These are phyloP conservation scores for Gastroboletus turbinatus DNA, from an alignment of 1,284 basidiomycete species.

Conservation along the genomic window DNA sequence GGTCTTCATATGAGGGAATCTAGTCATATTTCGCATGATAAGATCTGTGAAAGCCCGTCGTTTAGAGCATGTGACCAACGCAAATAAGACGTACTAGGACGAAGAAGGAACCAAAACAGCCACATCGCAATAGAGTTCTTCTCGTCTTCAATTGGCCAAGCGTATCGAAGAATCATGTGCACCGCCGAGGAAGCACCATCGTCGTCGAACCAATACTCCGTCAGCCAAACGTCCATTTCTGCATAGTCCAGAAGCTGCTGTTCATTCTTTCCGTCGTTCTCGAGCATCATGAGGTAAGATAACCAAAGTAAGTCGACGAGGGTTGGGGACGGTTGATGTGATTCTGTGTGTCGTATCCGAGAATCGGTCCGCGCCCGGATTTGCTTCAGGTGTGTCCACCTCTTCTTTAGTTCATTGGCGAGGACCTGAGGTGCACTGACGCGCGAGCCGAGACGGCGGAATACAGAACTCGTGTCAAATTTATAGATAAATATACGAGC, in stretches of 20 bases:
- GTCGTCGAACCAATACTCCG: slow-evolving; percentile 52
- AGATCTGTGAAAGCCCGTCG: slow-evolving; percentile 38
- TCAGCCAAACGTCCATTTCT: slow-evolving; percentile 48
- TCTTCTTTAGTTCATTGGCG: slow-evolving; percentile 54
- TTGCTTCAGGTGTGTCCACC: slow-evolving; percentile 54
- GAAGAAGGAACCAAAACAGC: slow-evolving; percentile 71
- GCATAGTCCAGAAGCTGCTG: slow-evolving; percentile 61
- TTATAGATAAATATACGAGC: slow-evolving; percentile 63
- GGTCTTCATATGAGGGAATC: slow-evolving; percentile 45
- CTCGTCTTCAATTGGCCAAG: slow-evolving; percentile 58
- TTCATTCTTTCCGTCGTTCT: slow-evolving; percentile 80
- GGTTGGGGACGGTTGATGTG: slow-evolving; percentile 29
- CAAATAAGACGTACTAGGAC: slow-evolving; percentile 47
- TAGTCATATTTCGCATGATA: slow-evolving; percentile 34
- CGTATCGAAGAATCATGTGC: slow-evolving; percentile 36
- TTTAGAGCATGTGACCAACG: not conserved
- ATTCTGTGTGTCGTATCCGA: slow-evolving; percentile 28
- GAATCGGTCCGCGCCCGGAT: slow-evolving; percentile 46
- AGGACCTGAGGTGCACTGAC: slow-evolving; percentile 44
- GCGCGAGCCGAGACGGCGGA: slow-evolving; percentile 51
- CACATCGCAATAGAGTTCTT: slow-evolving; percentile 64
- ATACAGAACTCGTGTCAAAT: slow-evolving; percentile 64
- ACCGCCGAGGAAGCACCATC: slow-evolving; percentile 46
- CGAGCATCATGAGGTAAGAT: slow-evolving; percentile 73
- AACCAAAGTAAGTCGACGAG: slow-evolving; percentile 56